Evolutionary conservation across 2,329 filamentous ascomycete genomes (phyloP), one percentile per base, ranked within the genome.

Genomic region (Hortaea sp.): DNA sequence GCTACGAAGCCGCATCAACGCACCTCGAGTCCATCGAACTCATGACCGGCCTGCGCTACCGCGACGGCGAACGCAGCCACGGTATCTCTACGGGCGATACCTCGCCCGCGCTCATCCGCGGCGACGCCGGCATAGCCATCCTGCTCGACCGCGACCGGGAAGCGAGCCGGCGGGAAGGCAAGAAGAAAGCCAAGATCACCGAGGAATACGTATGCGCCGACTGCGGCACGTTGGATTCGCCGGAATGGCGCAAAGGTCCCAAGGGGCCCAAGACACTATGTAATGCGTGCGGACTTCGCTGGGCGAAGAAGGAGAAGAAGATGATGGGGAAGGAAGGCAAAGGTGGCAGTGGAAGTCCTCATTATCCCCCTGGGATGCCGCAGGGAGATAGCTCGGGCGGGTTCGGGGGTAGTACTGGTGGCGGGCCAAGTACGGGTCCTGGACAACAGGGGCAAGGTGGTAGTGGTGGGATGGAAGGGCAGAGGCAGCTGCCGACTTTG

Each of bases 121-220:
- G 87, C 44, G 88, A 95, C 62, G 87, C 80, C 6, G 88, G 88
- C 42, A 90, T 94, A 50, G 84, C 85, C 6, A 92, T 94, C 43
- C 80, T 87, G 0, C 69, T 85, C 31, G 88, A 94, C 53, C 80
- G 87, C 53, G 86, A 94, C 53, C 80, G 88, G 52, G 87, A 92
- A 49, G 73, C 83, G 42, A n/a, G 9, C 7, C 9, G 32, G 9
- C 7, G 32, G n/a, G 89, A 94, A 66, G 94, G 83, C 63, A 82
- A 94, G 72, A 85, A 85, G 72, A 94, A 94, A 64, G 71, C 87
- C 41, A 95, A 95, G 64, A 75, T 75, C 39, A 73, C 74, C 7
- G 77, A 95, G 61, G 89, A 95, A 71, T 95, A 95, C 62, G 87
- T 95, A 34, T 97, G 90, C 66, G 90, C 87, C 1, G 90, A 95